Conservation (phyloP, 352 stramenopile species). For the Pilasporangium apinafurcum region DNA sequence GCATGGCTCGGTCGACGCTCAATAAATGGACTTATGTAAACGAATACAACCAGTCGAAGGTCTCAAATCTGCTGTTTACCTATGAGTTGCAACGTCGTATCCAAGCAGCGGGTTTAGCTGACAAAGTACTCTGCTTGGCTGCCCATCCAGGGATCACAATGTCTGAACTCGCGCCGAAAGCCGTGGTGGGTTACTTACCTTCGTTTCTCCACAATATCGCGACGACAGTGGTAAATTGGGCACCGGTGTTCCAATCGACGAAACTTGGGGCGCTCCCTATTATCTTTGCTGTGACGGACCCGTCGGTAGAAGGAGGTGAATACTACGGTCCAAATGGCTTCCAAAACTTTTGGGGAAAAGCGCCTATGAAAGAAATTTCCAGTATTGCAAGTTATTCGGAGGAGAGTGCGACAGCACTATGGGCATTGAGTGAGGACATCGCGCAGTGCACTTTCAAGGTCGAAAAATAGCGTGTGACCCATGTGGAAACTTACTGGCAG, state of each 20-base stretch:
- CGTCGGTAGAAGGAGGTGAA: slow-evolving; percentile 9
- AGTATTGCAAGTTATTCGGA: slow-evolving; percentile 21
- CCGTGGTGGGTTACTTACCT: slow-evolving; percentile 15
- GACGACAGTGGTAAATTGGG: slow-evolving; percentile 12
- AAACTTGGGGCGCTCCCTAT: slow-evolving; percentile 15
- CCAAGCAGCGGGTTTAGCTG: slow-evolving; percentile 7
- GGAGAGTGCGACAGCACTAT: slow-evolving; percentile 17
- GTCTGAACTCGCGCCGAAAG: slow-evolving; percentile 14
- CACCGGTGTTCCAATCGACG: slow-evolving; percentile 12
- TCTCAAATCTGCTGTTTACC: slow-evolving; percentile 38
- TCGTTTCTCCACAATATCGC: slow-evolving; percentile 10
- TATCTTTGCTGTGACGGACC: slow-evolving; percentile 17
- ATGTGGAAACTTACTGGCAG: no score
- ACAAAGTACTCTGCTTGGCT: slow-evolving; percentile 21
- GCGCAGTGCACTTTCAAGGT: slow-evolving; percentile 14
- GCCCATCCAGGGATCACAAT: slow-evolving; percentile 11
- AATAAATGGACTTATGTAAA: slow-evolving; percentile 26
- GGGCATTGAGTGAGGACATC: slow-evolving; percentile 27
- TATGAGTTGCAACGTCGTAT: slow-evolving; percentile 35
- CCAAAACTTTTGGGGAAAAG: slow-evolving; percentile 13
- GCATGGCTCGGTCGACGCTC: slow-evolving; percentile 14
- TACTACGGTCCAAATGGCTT: slow-evolving; percentile 29
- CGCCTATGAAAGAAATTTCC: slow-evolving; percentile 14
- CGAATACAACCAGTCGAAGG: slow-evolving; percentile 44
- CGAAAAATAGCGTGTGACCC: slow-evolving; percentile 1